Conservation (phyloP, 306 rosid genomes). For the Carpinus viminea region DNA sequence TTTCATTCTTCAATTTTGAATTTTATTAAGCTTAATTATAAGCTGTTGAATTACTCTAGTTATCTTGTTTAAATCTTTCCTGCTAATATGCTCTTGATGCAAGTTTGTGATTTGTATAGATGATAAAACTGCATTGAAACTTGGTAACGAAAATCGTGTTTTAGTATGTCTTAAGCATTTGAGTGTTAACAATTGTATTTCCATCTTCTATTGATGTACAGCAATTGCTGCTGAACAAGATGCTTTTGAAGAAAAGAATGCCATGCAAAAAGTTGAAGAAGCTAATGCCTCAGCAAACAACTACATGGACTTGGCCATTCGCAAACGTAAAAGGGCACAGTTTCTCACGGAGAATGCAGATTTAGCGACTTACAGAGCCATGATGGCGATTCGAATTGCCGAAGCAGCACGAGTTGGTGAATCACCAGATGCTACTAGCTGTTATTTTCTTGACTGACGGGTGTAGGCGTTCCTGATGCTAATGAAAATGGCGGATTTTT, state of each 20-base stretch:
- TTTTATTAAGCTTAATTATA: not conserved
- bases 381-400: constrained; percentile 51
- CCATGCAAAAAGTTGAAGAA: constrained; percentile 40
- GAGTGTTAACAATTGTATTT: constrained; percentile 3
- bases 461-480: constrained; percentile 6
- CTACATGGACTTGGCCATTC: constrained; percentile 48
- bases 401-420: constrained; percentile 54
- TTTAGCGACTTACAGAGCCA: constrained; percentile 61
- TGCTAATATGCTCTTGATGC: not conserved
- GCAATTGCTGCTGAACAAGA: constrained; percentile 50
- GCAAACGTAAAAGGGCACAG: constrained; percentile 65
- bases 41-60: not conserved
- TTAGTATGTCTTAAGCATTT: not conserved
- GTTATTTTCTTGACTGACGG: constrained; percentile 55
- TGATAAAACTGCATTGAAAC: not conserved
- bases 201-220: constrained; percentile 30
- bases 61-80: not conserved
- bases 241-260: constrained; percentile 49
- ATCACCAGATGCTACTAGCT: constrained; percentile 39
- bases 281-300: constrained; percentile 52
- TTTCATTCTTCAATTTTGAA: not conserved
- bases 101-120: not conserved
- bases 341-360: constrained; percentile 67
- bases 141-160: not conserved
- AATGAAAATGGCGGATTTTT: not conserved